A percentile compares a stretch with the other conserved stretches of the same genome.
Conservation (phyloP, 2,329 filamentous ascomycete genomes). For the Scedosporium apiospermum region DNA sequence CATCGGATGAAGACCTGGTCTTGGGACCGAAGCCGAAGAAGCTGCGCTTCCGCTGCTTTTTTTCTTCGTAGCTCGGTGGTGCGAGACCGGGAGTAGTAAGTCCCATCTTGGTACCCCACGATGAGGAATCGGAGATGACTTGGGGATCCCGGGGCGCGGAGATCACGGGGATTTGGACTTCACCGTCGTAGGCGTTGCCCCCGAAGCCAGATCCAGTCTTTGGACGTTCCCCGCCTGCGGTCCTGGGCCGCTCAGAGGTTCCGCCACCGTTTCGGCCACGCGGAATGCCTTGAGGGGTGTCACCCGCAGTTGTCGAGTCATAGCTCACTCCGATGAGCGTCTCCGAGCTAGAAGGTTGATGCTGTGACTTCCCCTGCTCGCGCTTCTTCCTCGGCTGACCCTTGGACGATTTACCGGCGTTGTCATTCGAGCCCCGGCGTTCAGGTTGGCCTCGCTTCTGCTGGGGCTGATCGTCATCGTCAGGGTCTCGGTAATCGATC, state of each 20-base stretch:
- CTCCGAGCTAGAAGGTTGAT: conserved; percentile 30
- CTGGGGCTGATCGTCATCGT: conserved; percentile 39
- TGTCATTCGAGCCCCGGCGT: conserved; percentile 7
- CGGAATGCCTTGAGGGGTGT: conserved; percentile 26
- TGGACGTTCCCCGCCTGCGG: conserved; percentile 16
- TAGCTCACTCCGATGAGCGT: conserved; percentile 49
- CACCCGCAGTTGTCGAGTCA: conserved; percentile 43
- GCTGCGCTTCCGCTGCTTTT: conserved; percentile 71
- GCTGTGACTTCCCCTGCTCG: conserved; percentile 21
- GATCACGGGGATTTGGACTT: conserved; percentile 41
- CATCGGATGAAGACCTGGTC: conserved; percentile 47
- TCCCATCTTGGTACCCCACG: conserved; percentile 69
- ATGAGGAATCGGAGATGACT: conserved; percentile 71
- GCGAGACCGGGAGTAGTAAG: conserved; percentile 23
- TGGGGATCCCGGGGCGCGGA: conserved; percentile 79
- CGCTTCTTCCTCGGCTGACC: conserved; percentile 19
- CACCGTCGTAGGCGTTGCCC: conserved; percentile 19
- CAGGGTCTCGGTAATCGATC: conserved; percentile 64
- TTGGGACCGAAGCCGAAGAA: conserved; percentile 62
- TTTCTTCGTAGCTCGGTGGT: conserved; percentile 54
- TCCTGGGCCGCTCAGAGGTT: conserved; percentile 13
- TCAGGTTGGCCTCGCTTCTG: conserved; percentile 9
- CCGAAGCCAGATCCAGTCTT: conserved; percentile 24
- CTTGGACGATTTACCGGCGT: neutral
- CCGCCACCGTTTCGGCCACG: conserved; percentile 21